Conservation (phyloP, 2,329 filamentous ascomycete species). For the Arthrocladium fulminans region DNA sequence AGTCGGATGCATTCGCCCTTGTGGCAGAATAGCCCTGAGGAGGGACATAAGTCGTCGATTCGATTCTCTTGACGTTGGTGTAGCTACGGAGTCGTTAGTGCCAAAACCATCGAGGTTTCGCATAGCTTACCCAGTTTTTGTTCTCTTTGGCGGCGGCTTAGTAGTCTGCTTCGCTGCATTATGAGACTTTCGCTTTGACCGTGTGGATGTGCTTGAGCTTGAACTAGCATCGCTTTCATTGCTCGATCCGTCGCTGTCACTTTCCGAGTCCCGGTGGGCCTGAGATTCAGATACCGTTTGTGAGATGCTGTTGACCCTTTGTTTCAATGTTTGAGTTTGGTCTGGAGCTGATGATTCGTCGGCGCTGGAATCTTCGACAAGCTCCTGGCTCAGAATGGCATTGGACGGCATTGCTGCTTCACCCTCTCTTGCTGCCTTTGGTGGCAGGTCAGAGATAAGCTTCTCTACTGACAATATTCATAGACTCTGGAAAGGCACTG, state of each 20-base stretch:
- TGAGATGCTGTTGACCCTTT: not conserved
- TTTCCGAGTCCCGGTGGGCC: slow-evolving; percentile 5
- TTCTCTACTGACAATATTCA: not conserved
- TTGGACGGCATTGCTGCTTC: slow-evolving; percentile 5
- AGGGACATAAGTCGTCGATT: slow-evolving; percentile 32
- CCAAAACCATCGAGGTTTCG: not conserved
- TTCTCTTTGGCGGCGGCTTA: not conserved
- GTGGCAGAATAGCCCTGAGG: slow-evolving; percentile 35
- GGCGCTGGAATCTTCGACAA: slow-evolving; percentile 17
- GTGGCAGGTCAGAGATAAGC: slow-evolving; percentile 5
- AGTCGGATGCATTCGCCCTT: slow-evolving; percentile 12
- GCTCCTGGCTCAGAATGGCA: slow-evolving; percentile 14
- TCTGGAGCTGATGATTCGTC: slow-evolving; percentile 9
- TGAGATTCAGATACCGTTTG: slow-evolving; percentile 1
- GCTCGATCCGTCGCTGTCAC: not conserved
- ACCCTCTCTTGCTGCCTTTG: slow-evolving; percentile 3
- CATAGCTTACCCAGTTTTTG: not conserved
- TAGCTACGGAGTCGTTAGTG: not conserved
- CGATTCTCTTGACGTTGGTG: not conserved
- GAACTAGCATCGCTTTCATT: slow-evolving; percentile 2
- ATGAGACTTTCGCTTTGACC: not conserved
- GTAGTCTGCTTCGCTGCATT: not conserved
- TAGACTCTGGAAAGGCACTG: too few species aligned
- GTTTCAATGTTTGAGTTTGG: not conserved
- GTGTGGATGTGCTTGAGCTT: not conserved